A percentile compares a stretch with the other conserved stretches of the same genome.
Conservation (phyloP, 371 early-diverging fungal species). For the Syncephalis plumigaleata region DNA sequence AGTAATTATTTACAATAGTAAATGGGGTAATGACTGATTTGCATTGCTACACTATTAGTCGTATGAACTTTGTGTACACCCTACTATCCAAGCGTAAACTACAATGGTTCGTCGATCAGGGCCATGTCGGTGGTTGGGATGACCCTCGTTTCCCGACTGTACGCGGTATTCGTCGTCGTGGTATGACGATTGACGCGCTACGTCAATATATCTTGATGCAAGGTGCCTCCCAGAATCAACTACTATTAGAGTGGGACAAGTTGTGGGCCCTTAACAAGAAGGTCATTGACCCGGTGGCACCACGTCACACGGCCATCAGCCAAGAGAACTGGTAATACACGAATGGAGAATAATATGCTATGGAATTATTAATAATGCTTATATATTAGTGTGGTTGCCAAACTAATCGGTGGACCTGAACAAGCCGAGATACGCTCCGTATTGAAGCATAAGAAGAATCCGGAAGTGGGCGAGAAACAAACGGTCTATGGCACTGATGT, state of each 20-base stretch:
- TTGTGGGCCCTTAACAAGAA: slow-evolving; percentile 99
- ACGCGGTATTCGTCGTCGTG: slow-evolving; percentile 93
- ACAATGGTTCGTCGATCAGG: slow-evolving; percentile 91
- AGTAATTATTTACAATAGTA: background rate
- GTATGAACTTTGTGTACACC: slow-evolving; percentile 98
- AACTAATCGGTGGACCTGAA: background rate
- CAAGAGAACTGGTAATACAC: slow-evolving; percentile 36
- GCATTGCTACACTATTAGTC: slow-evolving; percentile 20
- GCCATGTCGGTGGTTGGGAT: slow-evolving; percentile 94
- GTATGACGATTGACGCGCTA: slow-evolving; percentile 96
- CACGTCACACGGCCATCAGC: slow-evolving; percentile 78
- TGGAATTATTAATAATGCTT: background rate
- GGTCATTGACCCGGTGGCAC: slow-evolving; percentile 90
- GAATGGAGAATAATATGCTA: slow-evolving; percentile 4
- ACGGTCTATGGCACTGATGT: slow-evolving; percentile 64
- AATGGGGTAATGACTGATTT: background rate
- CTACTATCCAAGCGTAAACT: slow-evolving; percentile 98
- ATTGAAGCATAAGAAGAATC: slow-evolving; percentile 92
- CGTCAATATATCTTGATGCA: slow-evolving; percentile 97
- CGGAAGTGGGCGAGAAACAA: slow-evolving; percentile 75
- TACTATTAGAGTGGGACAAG: slow-evolving; percentile 99
- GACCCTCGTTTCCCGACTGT: slow-evolving; percentile 99
- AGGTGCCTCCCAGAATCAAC: slow-evolving; percentile 93
- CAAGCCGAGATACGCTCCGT: slow-evolving; percentile 17
- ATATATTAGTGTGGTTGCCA: background rate